Base-by-base conservation (phyloP, 2,329 filamentous ascomycete genomes). In the Chaetomium globosum region DNA sequence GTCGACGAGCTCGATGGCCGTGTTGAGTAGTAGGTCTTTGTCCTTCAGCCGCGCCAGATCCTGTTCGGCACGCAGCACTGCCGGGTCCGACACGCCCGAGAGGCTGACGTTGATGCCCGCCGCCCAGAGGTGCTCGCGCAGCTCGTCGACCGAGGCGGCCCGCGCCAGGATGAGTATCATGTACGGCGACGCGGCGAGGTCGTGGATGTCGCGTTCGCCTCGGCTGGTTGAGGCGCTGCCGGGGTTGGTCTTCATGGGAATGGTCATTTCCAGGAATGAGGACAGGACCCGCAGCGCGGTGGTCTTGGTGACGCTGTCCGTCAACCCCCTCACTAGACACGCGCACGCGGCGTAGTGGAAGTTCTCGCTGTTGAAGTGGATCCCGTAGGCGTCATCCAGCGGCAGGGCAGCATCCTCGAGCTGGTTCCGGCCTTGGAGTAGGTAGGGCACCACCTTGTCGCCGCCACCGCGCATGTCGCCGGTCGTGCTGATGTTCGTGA, bases 341-440 rank as follows among this genome's bases (percentile, higher is more conserved):
- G 87, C 87, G 70, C 85, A 88, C 1, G 89, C 82, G 0, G 88
- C 87, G 69, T 87, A 87, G 71, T 90, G 87, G 73, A 90, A 90
- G 66, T 83, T 87, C 19, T 89, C 85, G 6, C 77, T 74, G 36
- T 81, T 85, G 71, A 90, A 90, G 68, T 86, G 85, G 48, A 90
- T 83, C 6, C 87, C 87, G 68, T 89, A 89, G 6, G 84, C 82
- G 31, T 88, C 85, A 68, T 90, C 88, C 3, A 90, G 77, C 7
- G 83, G 81, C 21, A 85, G 73, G 3, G 86, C 84, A 7, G 86
- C 86, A 61, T 89, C 85, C 67, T 89, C 86, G 2, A 90, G 78
- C 57, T 85, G 84, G 2, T 75, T 71, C 26, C 87, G 81, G 10
- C 87, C 87, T 72, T 88, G 85, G 13, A 90, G 76, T 36, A 90